phyloP scores from a whole-genome alignment of 2,329 filamentous ascomycete genomes.

The Macrophomina pseudophaseolina region DNA sequence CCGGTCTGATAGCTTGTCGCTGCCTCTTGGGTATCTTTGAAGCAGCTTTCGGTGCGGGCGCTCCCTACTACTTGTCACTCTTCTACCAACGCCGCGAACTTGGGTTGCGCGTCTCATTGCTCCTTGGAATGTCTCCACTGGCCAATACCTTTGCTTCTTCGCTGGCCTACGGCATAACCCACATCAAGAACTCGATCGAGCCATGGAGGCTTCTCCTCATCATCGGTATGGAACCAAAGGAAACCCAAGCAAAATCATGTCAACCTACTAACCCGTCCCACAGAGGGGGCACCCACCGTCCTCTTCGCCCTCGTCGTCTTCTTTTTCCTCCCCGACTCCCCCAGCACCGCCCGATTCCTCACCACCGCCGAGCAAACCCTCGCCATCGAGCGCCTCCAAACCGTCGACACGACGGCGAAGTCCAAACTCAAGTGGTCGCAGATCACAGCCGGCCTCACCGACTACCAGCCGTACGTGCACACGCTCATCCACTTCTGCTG shows the following conservation, averaged over 20 bases:
- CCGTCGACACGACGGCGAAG: conserved; percentile 39
- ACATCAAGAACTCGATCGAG: conserved; percentile 34
- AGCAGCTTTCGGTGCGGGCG: conserved; percentile 29
- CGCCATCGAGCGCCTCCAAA: conserved; percentile 50
- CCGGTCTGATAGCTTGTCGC: conserved; percentile 17
- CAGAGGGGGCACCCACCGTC: conserved; percentile 38
- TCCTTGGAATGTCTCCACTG: conserved; percentile 39
- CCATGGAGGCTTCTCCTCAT: conserved; percentile 42
- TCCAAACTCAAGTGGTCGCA: conserved; percentile 48
- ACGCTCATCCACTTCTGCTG: conserved; percentile 48
- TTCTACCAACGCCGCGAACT: conserved; percentile 44
- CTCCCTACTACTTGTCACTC: conserved; percentile 40
- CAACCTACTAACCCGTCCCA: background rate
- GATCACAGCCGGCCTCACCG: conserved; percentile 40
- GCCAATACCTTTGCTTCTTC: conserved; percentile 43
- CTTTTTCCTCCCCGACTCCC: conserved; percentile 41
- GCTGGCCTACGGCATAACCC: conserved; percentile 42
- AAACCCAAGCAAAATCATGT: no score
- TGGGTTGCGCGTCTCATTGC: conserved; percentile 36
- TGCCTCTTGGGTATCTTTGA: conserved; percentile 39
- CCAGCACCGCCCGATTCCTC: conserved; percentile 38
- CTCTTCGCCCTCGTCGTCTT: conserved; percentile 37
- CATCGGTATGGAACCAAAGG: conserved; percentile 32
- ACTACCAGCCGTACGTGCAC: conserved; percentile 47
- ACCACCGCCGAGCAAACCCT: conserved; percentile 35